Evolutionary conservation across 768 basidiomycete species (phyloP), one percentile per base, ranked within the genome.

Genomic region (Mycena floridula): DNA sequence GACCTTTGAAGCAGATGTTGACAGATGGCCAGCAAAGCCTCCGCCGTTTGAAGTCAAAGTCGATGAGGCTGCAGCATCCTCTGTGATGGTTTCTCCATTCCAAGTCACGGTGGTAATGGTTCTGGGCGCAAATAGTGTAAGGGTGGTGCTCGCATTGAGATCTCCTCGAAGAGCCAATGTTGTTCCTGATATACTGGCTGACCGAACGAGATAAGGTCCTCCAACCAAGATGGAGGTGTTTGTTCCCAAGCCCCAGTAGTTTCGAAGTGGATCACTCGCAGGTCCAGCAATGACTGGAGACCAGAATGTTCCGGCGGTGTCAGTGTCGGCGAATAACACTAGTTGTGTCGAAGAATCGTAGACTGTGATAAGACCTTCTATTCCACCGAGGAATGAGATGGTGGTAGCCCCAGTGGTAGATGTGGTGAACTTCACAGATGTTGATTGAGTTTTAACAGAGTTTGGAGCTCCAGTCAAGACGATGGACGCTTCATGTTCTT

Each of bases 191-290:
- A 82, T 64, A 13, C 62, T 63, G 0, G 79, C 82, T 28, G 63
- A 72, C 22, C 82, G 77, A 5, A 83, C 79, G 25, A 84, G 71
- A 51, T 82, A 76, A 0, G 82, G 82, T 0, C 82, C 82, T 18
- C 77, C 76, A 21, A 84, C 70, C 1, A 92, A 66, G 21, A 85
- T 68, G 9, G 82, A 77, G 3, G 70, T 58, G 52, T 89, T 89
- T 20, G 83, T 81, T 22, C 89, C 88, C 41, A 87, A 64, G 42
- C 78, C 70, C 82, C 83, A 90, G 68, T 70, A 89, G 51, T 76
- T 78, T 32, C 65, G 66, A 44, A 82, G 69, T 11, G 72, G 66
- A 23, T 70, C 62, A 3, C 55, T 60, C 4, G 59, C 50, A 5
- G 56, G 50, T 1, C 64, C 62, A 5, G 80, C 60, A 35, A 90